phyloP scores from a whole-genome alignment of 73 alveolate species.

The Paramecium biaurelia region DNA sequence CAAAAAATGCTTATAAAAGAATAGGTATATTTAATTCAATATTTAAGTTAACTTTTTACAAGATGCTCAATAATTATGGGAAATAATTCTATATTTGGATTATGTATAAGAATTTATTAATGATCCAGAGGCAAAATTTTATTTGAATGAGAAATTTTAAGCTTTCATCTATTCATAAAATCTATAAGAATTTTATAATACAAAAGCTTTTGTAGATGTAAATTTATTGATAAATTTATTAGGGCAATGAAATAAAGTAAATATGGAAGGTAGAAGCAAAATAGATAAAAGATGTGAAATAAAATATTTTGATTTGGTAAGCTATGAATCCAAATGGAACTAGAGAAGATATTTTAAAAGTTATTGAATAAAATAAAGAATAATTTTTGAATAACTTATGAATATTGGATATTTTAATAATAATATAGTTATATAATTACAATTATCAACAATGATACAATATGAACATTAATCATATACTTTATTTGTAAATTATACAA shows the following conservation, averaged over 20 bases:
- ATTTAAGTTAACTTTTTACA: neutral
- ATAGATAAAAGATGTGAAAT: neutral
- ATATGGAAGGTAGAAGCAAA: neutral
- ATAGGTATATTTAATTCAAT: neutral
- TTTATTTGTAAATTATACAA: too few relatives aligned
- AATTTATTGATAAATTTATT: neutral
- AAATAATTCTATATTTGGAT: conserved; percentile 18
- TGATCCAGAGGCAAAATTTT: neutral
- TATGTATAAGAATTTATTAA: neutral
- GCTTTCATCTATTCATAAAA: neutral
- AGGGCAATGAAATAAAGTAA: conserved; percentile 35
- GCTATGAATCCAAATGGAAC: neutral
- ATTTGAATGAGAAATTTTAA: neutral
- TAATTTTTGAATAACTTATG: neutral
- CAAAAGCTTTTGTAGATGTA: conserved; percentile 60
- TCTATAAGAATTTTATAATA: neutral
- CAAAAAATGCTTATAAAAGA: neutral
- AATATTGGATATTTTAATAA: too few relatives aligned
- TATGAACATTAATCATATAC: too few relatives aligned
- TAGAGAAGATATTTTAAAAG: neutral
- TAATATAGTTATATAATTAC: too few relatives aligned
- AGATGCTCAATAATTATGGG: conserved; percentile 48
- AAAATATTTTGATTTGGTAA: neutral
- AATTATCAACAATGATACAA: too few relatives aligned
- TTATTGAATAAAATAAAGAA: neutral